These are phyloP conservation scores for Candida oleophila DNA, from an alignment of 805 yeast species.

Conservation along the genomic window DNA sequence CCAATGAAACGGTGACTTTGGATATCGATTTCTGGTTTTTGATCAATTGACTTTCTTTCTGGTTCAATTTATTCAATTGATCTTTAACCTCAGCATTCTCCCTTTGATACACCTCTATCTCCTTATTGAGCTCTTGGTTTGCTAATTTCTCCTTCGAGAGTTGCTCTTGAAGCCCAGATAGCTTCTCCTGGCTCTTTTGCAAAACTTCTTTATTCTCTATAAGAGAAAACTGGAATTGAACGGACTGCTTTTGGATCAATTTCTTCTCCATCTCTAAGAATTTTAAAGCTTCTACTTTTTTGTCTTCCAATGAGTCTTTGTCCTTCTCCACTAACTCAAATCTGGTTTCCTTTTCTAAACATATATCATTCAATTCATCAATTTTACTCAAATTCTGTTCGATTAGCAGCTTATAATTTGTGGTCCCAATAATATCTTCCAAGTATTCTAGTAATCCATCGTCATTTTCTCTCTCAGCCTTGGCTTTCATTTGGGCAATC, in stretches of 20 bases:
- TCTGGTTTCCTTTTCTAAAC: slow-evolving; percentile 77
- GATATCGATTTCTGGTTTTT: slow-evolving; percentile 32
- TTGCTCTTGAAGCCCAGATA: slow-evolving; percentile 38
- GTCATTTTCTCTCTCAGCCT: slow-evolving; percentile 87
- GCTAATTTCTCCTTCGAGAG: slow-evolving; percentile 27
- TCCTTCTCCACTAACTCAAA: slow-evolving; percentile 80
- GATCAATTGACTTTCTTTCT: slow-evolving; percentile 16
- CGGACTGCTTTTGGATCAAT: slow-evolving; percentile 50
- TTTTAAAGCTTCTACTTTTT: slow-evolving; percentile 66
- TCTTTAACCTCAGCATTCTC: slow-evolving; percentile 43
- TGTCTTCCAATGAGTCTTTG: slow-evolving; percentile 59
- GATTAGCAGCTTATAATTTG: slow-evolving; percentile 74
- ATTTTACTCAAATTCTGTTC: slow-evolving; percentile 60
- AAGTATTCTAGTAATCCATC: slow-evolving; percentile 92
- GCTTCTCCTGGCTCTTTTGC: slow-evolving; percentile 33
- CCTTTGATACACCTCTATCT: slow-evolving; percentile 28
- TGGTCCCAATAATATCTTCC: slow-evolving; percentile 96
- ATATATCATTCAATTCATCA: slow-evolving; percentile 75
- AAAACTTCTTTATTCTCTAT: slow-evolving; percentile 32
- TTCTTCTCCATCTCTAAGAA: slow-evolving; percentile 66
- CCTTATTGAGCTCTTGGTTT: slow-evolving; percentile 23
- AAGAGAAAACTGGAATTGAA: slow-evolving; percentile 54
- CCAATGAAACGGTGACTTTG: slow-evolving; percentile 62
- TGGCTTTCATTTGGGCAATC: slow-evolving; percentile 98
- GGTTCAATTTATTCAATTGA: slow-evolving; percentile 6